Percentiles rank a stretch among this genome's conserved stretches.
Evolutionary conservation across 805 yeast genomes (phyloP).

Genomic region (Ogataea nonfermentans): DNA sequence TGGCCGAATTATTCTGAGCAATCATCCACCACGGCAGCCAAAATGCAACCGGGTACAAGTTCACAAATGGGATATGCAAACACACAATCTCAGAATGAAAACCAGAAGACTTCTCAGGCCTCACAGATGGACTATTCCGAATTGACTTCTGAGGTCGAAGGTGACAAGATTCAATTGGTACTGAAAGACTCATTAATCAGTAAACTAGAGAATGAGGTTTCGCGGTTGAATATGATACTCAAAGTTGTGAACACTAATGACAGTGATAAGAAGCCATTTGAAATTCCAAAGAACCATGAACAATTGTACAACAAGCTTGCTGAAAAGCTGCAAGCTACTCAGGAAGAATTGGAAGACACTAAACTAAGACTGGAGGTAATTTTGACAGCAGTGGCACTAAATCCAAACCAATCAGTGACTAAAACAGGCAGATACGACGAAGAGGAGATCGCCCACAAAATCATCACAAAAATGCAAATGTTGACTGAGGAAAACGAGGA

Average conservation of each 20-base stretch:
- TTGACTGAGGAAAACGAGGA: constrained; percentile 69
- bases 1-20: constrained; percentile 22
- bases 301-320: constrained; percentile 31
- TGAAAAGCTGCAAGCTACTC: constrained; percentile 28
- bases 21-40: constrained; percentile 4
- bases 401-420: constrained; percentile 46
- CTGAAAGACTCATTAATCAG: constrained; percentile 53
- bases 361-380: constrained; percentile 63
- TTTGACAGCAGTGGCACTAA: constrained; percentile 51
- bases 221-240: constrained; percentile 41
- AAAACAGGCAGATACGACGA: constrained; percentile 66
- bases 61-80: constrained; percentile 12
- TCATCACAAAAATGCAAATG: constrained; percentile 57
- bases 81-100: constrained; percentile 8
- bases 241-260: constrained; percentile 36
- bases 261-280: constrained; percentile 21
- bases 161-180: constrained; percentile 48
- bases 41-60: constrained; percentile 9
- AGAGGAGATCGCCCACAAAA: constrained; percentile 71
- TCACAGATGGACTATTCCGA: constrained; percentile 5
- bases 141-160: constrained; percentile 30
- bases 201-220: constrained; percentile 44
- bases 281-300: constrained; percentile 35
- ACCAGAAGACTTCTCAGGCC: constrained; percentile 3
- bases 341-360: constrained; percentile 56